Evolutionary conservation across 2,329 filamentous ascomycete species (phyloP), one percentile per base, ranked within the genome.

Genomic region (Beauveria australis): DNA sequence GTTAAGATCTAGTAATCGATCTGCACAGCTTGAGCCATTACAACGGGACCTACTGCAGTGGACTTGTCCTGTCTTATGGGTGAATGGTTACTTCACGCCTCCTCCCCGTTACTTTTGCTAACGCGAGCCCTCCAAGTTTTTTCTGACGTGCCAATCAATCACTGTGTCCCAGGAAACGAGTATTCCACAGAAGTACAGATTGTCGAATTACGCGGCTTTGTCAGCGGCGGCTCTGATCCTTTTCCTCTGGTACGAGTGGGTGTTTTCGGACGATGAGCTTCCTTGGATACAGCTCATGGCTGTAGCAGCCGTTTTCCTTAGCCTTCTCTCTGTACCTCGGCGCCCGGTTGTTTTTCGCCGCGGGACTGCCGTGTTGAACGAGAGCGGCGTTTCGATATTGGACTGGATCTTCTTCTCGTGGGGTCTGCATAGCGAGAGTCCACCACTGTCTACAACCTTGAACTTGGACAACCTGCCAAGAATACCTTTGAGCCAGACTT

Each of bases 351-450:
- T 59, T 3, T 53, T 59, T 28, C 16, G 22, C 8, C 28, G 26
- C 18, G 19, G 6, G 3, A 46, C 47, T 9, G n/a, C 24, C 9
- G 48, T 59, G 3, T 5, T 53, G 37, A 52, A 59, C 24, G 57
- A 59, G 41, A 53, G 41, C 19, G 57, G 57, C 10, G 56, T 52
- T 5, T 59, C 47, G 18, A 48, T 53, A n/a, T 16, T 59, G 8
- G 56, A 46, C 33, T 59, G 56, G 56, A n/a, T 59, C 2, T 52
- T 44, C 10, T 59, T 59, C 8, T 59, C 56, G 10, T 59, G 46
- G 46, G 47, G 56, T 10, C 56, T 59, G 14, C 56, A 59, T 52
- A 5, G n/a, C 12, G 48, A 53, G 14, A 4, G 22, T 26, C 10
- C 37, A 4, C 16, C 9, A 0, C 26, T 53, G 19, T 48, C 56